Percentiles rank a stretch among this genome's conserved stretches.
phyloP scores from a whole-genome alignment of 2,329 filamentous ascomycete genomes.

The Hypoxylon sp. region DNA sequence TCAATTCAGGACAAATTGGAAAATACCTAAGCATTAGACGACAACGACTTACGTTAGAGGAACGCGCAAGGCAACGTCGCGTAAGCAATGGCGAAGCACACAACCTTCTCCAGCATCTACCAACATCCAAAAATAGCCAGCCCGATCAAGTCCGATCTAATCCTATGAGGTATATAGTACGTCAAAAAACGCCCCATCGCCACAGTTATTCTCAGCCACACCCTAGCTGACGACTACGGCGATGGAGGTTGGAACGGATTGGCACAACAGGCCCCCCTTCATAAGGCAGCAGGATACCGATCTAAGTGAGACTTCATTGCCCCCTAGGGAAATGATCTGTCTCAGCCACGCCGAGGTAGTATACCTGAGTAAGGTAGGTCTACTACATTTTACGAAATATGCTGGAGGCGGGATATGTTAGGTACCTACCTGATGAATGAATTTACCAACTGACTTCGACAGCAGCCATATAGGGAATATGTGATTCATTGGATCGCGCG shows the following conservation, averaged over 20 bases:
- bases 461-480: background rate
- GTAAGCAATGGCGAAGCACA: conserved; percentile 15
- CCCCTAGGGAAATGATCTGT: background rate
- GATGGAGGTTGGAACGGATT: conserved; percentile 8
- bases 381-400: background rate
- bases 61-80: conserved; percentile 24
- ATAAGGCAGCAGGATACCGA: conserved; percentile 20
- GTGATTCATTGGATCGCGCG: background rate
- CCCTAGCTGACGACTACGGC: conserved; percentile 35
- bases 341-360: conserved; percentile 3
- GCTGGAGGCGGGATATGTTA: background rate
- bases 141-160: conserved; percentile 18
- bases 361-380: too few relatives aligned
- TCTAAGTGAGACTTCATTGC: background rate
- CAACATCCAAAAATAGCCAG: conserved; percentile 37
- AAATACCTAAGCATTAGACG: background rate
- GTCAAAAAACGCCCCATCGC: conserved; percentile 16
- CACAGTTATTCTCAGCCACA: conserved; percentile 37
- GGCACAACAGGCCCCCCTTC: too few relatives aligned
- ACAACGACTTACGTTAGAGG: background rate
- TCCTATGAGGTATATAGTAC: too few relatives aligned
- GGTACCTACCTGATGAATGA: background rate
- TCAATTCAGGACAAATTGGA: background rate
- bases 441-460: too few relatives aligned
- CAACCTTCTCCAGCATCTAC: conserved; percentile 24